These are phyloP conservation scores for Theobroma cacao DNA, from an alignment of 345 rosid species.

Conservation along the genomic window DNA sequence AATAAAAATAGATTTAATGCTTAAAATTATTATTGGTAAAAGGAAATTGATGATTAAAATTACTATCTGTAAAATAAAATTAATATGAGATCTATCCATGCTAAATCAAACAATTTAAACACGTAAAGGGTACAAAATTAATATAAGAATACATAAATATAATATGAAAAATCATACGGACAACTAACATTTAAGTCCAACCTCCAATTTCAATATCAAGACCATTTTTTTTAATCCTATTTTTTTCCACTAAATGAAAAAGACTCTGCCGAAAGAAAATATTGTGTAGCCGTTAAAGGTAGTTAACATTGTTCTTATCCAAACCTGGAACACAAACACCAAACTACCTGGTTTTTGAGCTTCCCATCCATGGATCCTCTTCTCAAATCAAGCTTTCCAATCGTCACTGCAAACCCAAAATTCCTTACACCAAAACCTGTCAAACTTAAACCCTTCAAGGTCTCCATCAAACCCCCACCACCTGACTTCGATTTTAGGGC, in stretches of 20 bases:
- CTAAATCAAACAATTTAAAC: too few relatives aligned
- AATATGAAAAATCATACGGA: too few relatives aligned
- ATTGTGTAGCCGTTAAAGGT: background rate
- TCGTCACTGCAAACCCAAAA: constrained; percentile 29
- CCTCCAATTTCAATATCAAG: background rate
- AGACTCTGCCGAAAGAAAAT: too few relatives aligned
- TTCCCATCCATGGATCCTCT: constrained; percentile 50
- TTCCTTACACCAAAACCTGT: constrained; percentile 19
- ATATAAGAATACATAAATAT: too few relatives aligned
- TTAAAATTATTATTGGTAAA: background rate
- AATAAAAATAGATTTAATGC: background rate
- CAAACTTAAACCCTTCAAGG: constrained; percentile 30
- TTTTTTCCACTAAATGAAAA: too few relatives aligned
- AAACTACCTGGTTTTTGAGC: background rate
- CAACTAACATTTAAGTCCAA: background rate
- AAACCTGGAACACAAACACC: constrained; percentile 8
- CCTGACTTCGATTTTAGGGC: constrained; percentile 70
- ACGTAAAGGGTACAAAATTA: too few relatives aligned
- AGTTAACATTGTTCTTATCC: constrained; percentile 1
- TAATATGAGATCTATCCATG: too few relatives aligned
- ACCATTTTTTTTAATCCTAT: too few relatives aligned
- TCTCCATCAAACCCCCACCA: constrained; percentile 64
- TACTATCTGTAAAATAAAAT: background rate
- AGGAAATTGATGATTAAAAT: too few relatives aligned
- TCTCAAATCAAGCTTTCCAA: constrained; percentile 40